A percentile compares a stretch with the other conserved stretches of the same genome.
Conservation (phyloP, 2,329 filamentous ascomycete species). For the Pyrenochaeta sp. region DNA sequence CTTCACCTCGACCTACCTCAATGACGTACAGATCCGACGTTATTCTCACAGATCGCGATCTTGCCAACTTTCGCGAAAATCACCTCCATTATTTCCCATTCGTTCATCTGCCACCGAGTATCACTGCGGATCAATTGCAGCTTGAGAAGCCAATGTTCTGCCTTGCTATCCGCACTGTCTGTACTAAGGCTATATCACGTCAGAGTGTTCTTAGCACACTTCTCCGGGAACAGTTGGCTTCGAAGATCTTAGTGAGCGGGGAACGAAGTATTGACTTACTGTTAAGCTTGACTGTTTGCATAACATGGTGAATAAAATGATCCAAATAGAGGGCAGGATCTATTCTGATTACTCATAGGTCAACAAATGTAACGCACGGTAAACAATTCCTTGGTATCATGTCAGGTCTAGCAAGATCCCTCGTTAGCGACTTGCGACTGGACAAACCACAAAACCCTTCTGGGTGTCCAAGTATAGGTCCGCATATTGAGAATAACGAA, state of each 20-base stretch:
- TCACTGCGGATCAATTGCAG: conserved; percentile 14
- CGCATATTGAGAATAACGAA: conserved; percentile 5
- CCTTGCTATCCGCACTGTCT: conserved; percentile 29
- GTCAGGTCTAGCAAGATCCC: conserved; percentile 20
- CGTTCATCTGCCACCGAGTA: conserved; percentile 11
- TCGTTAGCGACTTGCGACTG: conserved; percentile 31
- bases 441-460: conserved; percentile 18
- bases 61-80: conserved; percentile 13
- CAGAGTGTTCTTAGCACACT: conserved; percentile 27
- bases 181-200: conserved; percentile 16
- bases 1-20: background rate
- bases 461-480: conserved; percentile 14
- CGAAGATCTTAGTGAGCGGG: conserved; percentile 29
- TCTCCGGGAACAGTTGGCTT: conserved; percentile 24
- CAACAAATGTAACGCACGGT: conserved; percentile 24
- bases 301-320: conserved; percentile 22
- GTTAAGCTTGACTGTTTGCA: conserved; percentile 27
- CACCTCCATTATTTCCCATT: conserved; percentile 24
- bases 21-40: background rate
- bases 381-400: conserved; percentile 28
- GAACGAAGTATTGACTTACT: conserved; percentile 35
- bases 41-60: conserved; percentile 17
- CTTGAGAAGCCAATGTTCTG: conserved; percentile 16
- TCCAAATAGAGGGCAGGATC: background rate
- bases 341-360: conserved; percentile 13